Percentiles rank a stretch among this genome's conserved stretches.
phyloP scores from a whole-genome alignment of 768 basidiomycete species.

The Rossbeevera mucosa region DNA sequence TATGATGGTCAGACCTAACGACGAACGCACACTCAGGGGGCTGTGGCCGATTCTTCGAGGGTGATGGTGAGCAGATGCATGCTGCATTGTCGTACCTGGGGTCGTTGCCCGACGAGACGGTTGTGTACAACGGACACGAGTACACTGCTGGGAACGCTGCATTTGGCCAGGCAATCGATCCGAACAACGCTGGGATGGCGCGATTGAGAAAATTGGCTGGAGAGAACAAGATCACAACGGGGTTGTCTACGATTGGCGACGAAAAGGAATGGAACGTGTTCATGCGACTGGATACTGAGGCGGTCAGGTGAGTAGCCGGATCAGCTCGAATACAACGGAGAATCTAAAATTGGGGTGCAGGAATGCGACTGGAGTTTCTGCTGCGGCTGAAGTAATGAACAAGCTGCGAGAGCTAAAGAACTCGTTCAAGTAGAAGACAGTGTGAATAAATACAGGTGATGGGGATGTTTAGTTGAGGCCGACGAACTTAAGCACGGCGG shows the following conservation, averaged over 20 bases:
- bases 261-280: conserved; percentile 97
- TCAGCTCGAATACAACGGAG: background rate
- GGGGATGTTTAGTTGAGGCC: conserved; percentile 30
- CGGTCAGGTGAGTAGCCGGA: conserved; percentile 52
- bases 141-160: conserved; percentile 74
- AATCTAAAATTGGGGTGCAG: conserved; percentile 33
- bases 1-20: background rate
- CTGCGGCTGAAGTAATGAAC: conserved; percentile 61
- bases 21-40: conserved; percentile 45
- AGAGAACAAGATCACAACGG: conserved; percentile 63
- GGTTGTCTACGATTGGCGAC: conserved; percentile 84
- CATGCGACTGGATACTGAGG: conserved; percentile 67
- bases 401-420: conserved; percentile 82
- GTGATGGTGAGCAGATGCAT: conserved; percentile 76
- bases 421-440: conserved; percentile 39
- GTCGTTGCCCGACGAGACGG: conserved; percentile 71
- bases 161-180: conserved; percentile 64
- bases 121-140: conserved; percentile 89
- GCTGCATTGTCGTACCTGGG: conserved; percentile 62
- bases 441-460: background rate
- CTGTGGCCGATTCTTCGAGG: conserved; percentile 95
- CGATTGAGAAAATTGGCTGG: conserved; percentile 56
- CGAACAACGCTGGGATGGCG: conserved; percentile 55
- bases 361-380: conserved; percentile 40
- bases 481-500: conserved; percentile 63